Conservation (phyloP, 805 yeast genomes). For the Candida coleopterorum region DNA sequence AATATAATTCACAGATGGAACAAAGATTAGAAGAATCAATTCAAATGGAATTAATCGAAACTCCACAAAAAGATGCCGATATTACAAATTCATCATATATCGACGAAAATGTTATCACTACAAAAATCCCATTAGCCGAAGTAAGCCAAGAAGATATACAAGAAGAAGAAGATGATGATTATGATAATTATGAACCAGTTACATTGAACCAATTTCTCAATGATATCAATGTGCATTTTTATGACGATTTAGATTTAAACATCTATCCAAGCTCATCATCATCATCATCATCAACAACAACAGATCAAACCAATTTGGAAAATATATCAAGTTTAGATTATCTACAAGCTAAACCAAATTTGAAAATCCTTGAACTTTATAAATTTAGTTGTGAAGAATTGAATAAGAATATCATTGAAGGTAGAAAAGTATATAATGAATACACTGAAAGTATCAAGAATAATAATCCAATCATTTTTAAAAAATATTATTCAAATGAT, state of each 20-base stretch:
- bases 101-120: constrained; percentile 14
- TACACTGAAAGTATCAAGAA: constrained; percentile 42
- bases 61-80: too few relatives aligned
- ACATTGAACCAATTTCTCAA: constrained; percentile 34
- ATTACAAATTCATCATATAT: constrained; percentile 5
- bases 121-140: constrained; percentile 26
- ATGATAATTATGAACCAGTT: constrained; percentile 27
- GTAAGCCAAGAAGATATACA: too few relatives aligned
- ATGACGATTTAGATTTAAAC: constrained; percentile 41
- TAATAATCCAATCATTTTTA: constrained; percentile 47
- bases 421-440: constrained; percentile 42
- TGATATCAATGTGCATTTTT: constrained; percentile 39
- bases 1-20: constrained; percentile 2
- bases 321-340: constrained; percentile 34
- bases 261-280: constrained; percentile 21
- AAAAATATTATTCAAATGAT: constrained; percentile 41
- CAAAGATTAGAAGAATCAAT: background rate
- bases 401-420: constrained; percentile 45
- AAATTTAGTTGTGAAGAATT: constrained; percentile 54
- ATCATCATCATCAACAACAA: constrained; percentile 8
- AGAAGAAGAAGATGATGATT: constrained; percentile 14
- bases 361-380: constrained; percentile 44
- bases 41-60: background rate
- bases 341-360: constrained; percentile 32
- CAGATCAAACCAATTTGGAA: constrained; percentile 22